Percentiles rank a stretch among this genome's conserved stretches.
phyloP scores from a whole-genome alignment of 2,329 filamentous ascomycete species.

The Trichophyton verrucosum region DNA sequence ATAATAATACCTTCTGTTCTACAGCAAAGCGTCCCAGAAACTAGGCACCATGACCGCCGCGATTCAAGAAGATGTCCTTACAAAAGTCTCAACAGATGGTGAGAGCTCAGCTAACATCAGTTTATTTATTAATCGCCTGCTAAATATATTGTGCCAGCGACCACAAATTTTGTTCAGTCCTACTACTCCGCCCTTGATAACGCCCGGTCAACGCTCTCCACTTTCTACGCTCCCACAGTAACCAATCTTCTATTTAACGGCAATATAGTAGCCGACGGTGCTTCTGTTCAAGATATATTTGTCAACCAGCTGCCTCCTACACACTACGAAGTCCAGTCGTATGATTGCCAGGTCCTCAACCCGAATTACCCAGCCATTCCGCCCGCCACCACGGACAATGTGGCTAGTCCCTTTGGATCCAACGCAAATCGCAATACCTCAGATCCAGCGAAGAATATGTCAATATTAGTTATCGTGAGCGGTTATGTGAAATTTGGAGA shows the following conservation, averaged over 20 bases:
- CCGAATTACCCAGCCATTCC: slow-evolving; percentile 47
- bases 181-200: slow-evolving; percentile 66
- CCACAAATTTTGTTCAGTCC: slow-evolving; percentile 56
- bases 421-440: not conserved
- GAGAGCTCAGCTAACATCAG: slow-evolving; percentile 3
- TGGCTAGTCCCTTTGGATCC: slow-evolving; percentile 24
- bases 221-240: slow-evolving; percentile 54
- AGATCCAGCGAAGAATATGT: slow-evolving; percentile 47
- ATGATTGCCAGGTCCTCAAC: slow-evolving; percentile 70
- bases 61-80: slow-evolving; percentile 24
- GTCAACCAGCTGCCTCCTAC: slow-evolving; percentile 49
- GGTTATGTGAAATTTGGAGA: slow-evolving; percentile 60
- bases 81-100: slow-evolving; percentile 34
- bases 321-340: slow-evolving; percentile 62
- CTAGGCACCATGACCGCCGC: slow-evolving; percentile 20
- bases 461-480: slow-evolving; percentile 60
- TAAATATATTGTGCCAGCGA: slow-evolving; percentile 38
- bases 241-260: slow-evolving; percentile 73
- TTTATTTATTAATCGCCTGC: not conserved
- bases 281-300: slow-evolving; percentile 56
- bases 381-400: slow-evolving; percentile 22
- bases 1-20: not conserved
- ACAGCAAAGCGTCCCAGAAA: not conserved
- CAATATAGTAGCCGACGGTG: slow-evolving; percentile 48
- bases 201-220: slow-evolving; percentile 43